phyloP scores from a whole-genome alignment of 306 rosid genomes.

The Fragaria vesca region DNA sequence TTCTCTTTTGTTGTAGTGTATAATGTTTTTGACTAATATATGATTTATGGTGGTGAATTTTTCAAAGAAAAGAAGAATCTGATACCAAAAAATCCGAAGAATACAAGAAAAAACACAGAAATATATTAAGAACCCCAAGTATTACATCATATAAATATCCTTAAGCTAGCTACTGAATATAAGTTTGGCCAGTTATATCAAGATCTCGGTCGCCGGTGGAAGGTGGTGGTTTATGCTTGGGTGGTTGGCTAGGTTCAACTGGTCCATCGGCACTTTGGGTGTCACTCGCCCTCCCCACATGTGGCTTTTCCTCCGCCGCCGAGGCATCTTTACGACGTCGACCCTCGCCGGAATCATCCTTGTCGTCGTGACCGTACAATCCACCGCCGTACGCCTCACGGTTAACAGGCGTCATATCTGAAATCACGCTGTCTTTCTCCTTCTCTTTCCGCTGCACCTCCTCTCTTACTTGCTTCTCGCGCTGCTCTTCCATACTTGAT shows the following conservation, averaged over 20 bases:
- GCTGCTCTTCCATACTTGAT: constrained; percentile 26
- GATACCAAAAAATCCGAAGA: neutral
- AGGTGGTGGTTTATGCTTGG: constrained; percentile 45
- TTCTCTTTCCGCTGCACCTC: constrained; percentile 18
- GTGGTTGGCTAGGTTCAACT: constrained; percentile 28
- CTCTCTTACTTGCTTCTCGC: constrained; percentile 24
- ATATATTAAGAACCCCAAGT: neutral
- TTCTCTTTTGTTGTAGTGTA: neutral
- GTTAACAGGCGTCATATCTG: constrained; percentile 58
- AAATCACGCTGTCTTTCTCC: constrained; percentile 20
- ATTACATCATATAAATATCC: neutral
- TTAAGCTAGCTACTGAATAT: constrained; percentile 44
- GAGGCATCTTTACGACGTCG: neutral
- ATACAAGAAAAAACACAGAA: too few species aligned
- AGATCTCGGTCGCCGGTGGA: constrained; percentile 61
- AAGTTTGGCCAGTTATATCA: constrained; percentile 71
- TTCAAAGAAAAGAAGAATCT: neutral
- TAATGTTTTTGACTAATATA: neutral
- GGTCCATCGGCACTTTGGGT: constrained; percentile 77
- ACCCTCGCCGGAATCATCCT: neutral
- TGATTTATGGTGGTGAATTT: neutral
- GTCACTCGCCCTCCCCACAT: constrained; percentile 37
- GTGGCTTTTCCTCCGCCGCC: constrained; percentile 34
- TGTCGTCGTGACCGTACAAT: constrained; percentile 49
- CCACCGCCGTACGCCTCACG: constrained; percentile 75